Evolutionary conservation across 352 stramenopile genomes (phyloP).

Genomic region (Phytophthora gonapodyides): DNA sequence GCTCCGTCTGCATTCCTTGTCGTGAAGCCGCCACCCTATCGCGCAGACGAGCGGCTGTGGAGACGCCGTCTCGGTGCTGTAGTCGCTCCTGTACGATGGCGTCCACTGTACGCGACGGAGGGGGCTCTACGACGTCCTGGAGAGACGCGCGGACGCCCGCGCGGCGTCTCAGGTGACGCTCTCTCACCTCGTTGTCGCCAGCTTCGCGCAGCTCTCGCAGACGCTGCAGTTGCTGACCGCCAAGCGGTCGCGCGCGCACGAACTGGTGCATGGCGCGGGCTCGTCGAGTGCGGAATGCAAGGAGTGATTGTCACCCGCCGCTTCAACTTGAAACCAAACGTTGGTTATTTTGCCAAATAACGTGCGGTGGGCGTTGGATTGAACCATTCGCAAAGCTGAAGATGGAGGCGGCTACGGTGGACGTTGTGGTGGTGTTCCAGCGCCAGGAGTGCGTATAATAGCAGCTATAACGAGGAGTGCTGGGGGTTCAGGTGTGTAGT

Average conservation of each 20-base stretch:
- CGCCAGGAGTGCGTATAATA: constrained; percentile 57
- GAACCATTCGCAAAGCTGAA: neutral
- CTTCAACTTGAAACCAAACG: constrained; percentile 25
- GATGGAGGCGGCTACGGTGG: constrained; percentile 28
- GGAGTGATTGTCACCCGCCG: constrained; percentile 25
- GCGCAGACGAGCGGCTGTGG: constrained; percentile 35
- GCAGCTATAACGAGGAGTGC: neutral
- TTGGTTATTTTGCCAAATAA: constrained; percentile 3
- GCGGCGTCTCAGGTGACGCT: constrained; percentile 35
- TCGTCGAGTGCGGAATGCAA: constrained; percentile 20
- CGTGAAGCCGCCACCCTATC: constrained; percentile 50
- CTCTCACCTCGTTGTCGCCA: constrained; percentile 41
- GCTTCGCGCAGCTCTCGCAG: constrained; percentile 49
- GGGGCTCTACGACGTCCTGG: neutral
- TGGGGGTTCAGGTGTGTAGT: neutral
- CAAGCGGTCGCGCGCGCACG: constrained; percentile 34
- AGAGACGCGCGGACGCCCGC: neutral
- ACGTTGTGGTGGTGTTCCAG: constrained; percentile 60
- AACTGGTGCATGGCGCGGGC: constrained; percentile 30
- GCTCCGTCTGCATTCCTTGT: constrained; percentile 53
- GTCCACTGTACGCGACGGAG: constrained; percentile 44
- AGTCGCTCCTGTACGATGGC: constrained; percentile 46
- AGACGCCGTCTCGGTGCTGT: constrained; percentile 13
- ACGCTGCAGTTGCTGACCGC: constrained; percentile 51
- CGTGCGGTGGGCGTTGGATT: constrained; percentile 11